A percentile compares a stretch with the other conserved stretches of the same genome.
These are phyloP conservation scores for Arachis hypogaea DNA, from an alignment of 306 rosid species.

Conservation along the genomic window DNA sequence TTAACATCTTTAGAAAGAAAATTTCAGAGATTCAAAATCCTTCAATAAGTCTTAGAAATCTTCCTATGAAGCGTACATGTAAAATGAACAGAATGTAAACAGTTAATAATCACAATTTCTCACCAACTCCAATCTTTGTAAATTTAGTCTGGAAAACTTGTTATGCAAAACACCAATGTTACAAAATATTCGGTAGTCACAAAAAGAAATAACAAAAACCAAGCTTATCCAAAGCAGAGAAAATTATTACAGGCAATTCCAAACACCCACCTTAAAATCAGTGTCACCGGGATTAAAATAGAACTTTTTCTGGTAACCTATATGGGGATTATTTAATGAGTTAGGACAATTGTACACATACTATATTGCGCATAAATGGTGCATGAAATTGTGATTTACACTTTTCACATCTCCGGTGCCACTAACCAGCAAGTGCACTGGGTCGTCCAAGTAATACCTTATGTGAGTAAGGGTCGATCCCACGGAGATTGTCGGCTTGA, in stretches of 20 bases:
- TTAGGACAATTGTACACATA: neutral
- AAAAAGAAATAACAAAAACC: slow-evolving; percentile 26
- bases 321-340: slow-evolving; percentile 17
- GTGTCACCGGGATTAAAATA: slow-evolving; percentile 97
- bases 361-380: neutral
- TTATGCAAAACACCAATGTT: slow-evolving; percentile 40
- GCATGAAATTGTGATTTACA: too few relatives aligned
- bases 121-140: slow-evolving; percentile 92
- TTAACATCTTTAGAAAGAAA: neutral
- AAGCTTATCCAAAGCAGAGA: slow-evolving; percentile 18
- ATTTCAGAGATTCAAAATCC: neutral
- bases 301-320: slow-evolving; percentile 98
- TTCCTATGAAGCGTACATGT: slow-evolving; percentile 3
- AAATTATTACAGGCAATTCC: slow-evolving; percentile 18
- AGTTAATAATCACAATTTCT: slow-evolving; percentile 40
- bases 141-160: slow-evolving; percentile 92
- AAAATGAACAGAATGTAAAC: neutral
- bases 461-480: too few relatives aligned
- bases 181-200: slow-evolving; percentile 21
- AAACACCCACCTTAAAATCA: slow-evolving; percentile 81
- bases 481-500: too few relatives aligned
- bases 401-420: too few relatives aligned
- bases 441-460: too few relatives aligned
- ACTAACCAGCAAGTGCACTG: too few relatives aligned
- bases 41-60: neutral